phyloP scores from a whole-genome alignment of 371 early-diverging fungal genomes.

The Mortierella sp. region DNA sequence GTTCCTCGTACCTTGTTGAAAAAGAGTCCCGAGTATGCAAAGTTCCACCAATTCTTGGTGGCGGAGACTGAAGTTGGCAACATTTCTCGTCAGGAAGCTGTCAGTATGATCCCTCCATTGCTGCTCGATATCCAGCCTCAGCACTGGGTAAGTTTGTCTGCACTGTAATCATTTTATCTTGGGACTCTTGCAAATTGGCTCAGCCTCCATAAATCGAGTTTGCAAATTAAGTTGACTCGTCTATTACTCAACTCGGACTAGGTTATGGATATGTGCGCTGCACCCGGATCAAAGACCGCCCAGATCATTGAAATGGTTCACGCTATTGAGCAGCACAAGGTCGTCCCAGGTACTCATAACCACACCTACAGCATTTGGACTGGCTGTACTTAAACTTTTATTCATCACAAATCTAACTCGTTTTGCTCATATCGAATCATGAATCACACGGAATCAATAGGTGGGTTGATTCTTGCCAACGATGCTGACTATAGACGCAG shows the following conservation, averaged over 20 bases:
- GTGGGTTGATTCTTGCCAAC: slow-evolving; percentile 98
- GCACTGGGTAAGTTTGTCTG: slow-evolving; percentile 76
- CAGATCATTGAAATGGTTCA: slow-evolving; percentile 95
- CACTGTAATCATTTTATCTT: not conserved
- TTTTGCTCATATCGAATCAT: not conserved
- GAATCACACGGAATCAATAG: slow-evolving; percentile 25
- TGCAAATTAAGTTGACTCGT: not conserved
- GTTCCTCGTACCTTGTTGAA: slow-evolving; percentile 79
- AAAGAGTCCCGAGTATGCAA: slow-evolving; percentile 76
- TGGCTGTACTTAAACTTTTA: not conserved
- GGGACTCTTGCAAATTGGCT: not conserved
- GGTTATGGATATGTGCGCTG: slow-evolving; percentile 93
- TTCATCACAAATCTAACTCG: not conserved
- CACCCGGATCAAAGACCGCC: slow-evolving; percentile 92
- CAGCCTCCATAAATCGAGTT: slow-evolving; percentile 1
- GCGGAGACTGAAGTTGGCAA: slow-evolving; percentile 96
- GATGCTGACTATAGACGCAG: slow-evolving; percentile 94
- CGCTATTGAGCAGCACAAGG: slow-evolving; percentile 70
- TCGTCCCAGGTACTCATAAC: slow-evolving; percentile 66
- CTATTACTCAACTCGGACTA: not conserved
- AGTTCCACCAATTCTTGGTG: slow-evolving; percentile 94
- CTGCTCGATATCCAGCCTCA: slow-evolving; percentile 94
- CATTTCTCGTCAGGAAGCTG: slow-evolving; percentile 97
- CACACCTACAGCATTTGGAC: not conserved
- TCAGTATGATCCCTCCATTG: slow-evolving; percentile 98